A percentile compares a stretch with the other conserved stretches of the same genome.
Conservation (phyloP, 805 yeast species). For the Saturnispora gosingensis region DNA sequence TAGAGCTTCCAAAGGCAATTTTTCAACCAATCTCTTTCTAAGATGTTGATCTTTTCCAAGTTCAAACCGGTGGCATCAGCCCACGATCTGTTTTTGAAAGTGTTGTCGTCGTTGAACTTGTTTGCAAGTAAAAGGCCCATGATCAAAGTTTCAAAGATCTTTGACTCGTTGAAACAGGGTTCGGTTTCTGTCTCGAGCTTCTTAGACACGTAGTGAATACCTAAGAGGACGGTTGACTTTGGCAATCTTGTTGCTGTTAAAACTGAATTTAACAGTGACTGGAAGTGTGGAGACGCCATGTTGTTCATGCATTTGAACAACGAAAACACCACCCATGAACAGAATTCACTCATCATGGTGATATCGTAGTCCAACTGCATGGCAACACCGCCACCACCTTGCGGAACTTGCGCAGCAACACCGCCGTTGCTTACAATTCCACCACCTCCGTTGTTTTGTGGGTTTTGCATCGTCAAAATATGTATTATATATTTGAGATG, state of each 20-base stretch:
- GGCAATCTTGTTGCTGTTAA: slow-evolving; percentile 85
- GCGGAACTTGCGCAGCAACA: neutral
- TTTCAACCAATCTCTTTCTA: slow-evolving; percentile 50
- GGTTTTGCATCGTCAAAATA: neutral
- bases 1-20: slow-evolving; percentile 26
- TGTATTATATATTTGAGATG: neutral
- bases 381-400: slow-evolving; percentile 58
- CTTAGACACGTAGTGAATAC: slow-evolving; percentile 71
- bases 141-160: slow-evolving; percentile 47
- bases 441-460: neutral
- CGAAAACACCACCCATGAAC: slow-evolving; percentile 65
- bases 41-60: slow-evolving; percentile 46
- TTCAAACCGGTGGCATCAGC: slow-evolving; percentile 85
- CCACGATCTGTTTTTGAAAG: slow-evolving; percentile 94
- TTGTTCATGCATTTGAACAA: slow-evolving; percentile 44
- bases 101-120: slow-evolving; percentile 93
- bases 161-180: slow-evolving; percentile 22
- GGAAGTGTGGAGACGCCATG: slow-evolving; percentile 42
- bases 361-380: slow-evolving; percentile 74
- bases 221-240: slow-evolving; percentile 66
- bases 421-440: neutral
- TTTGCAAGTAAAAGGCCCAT: slow-evolving; percentile 76
- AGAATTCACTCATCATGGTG: slow-evolving; percentile 67
- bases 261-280: slow-evolving; percentile 53
- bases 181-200: slow-evolving; percentile 31